phyloP scores from a whole-genome alignment of 768 basidiomycete genomes.

The Neoboletus subvelutipes region DNA sequence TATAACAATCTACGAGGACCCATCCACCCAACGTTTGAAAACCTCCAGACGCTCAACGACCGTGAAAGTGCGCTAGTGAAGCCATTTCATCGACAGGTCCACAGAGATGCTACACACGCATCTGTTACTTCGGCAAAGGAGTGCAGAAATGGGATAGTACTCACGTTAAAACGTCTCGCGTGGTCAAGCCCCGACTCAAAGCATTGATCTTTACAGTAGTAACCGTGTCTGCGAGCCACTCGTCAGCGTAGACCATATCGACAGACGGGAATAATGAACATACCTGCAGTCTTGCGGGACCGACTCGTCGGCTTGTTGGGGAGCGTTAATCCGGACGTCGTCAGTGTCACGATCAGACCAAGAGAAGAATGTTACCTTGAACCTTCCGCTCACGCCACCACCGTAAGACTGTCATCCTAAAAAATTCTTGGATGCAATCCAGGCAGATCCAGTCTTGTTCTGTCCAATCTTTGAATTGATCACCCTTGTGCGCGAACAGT shows the following conservation, averaged over 20 bases:
- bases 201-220: conserved; percentile 13
- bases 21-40: not conserved
- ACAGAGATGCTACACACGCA: conserved; percentile 6
- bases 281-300: conserved; percentile 9
- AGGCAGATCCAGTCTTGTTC: conserved; percentile 9
- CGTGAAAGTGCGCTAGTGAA: not conserved
- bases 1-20: not conserved
- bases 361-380: not conserved
- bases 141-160: not conserved
- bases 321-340: not conserved
- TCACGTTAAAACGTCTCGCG: conserved; percentile 12
- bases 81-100: conserved; percentile 1
- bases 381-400: conserved; percentile 13
- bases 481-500: conserved; percentile 5
- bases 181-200: conserved; percentile 10
- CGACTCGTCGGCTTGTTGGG: not conserved
- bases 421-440: conserved; percentile 6
- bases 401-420: conserved; percentile 5
- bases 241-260: not conserved
- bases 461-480: conserved; percentile 7
- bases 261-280: not conserved
- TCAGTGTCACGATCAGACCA: not conserved
- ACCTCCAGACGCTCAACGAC: not conserved
- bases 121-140: not conserved
- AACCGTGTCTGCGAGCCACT: conserved; percentile 7